Evolutionary conservation across 495 filamentous ascomycete species (phyloP), one percentile per base, ranked within the genome.

Genomic region (Penicillium canariense): DNA sequence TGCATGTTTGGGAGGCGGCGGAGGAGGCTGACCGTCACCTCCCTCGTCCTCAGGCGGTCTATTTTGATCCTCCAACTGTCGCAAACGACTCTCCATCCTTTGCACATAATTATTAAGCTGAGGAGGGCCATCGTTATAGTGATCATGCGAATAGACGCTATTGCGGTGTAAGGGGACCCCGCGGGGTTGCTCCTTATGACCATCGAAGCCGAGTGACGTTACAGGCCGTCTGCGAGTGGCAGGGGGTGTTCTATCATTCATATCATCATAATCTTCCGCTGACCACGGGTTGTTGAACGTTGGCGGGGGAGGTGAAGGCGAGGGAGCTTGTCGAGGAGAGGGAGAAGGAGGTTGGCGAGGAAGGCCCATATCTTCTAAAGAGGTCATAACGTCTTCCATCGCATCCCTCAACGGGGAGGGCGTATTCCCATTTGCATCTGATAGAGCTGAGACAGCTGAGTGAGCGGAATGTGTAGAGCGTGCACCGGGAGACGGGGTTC

Each of bases 371-470:
- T 90, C 90, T 66, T 97, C 83, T 47, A 99, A 72, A 28, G 94
- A 96, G 54, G 91, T 91, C 85, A 97, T 97, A 11, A 99, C 91
- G 74, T 95, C 94, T 64, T 97, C 92, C 93, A 97, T 97, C 0
- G 94, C 94, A 67, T 91, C 88, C 44, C 93, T 77, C 2, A 99
- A 69, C 0, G 94, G 95, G 10, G 94, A 96, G 4, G 94, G 94
- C 0, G 94, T 98, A 58, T 90, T 79, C 2, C 87, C 87, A 38
- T 79, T 77, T 1, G 68, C 73, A 35, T 75, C 79, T 14, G 87
- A 89, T 11, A 83, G 83, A 11, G 84, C 79, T 32, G 77, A 64
- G 18, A 48, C 45, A n/a, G 48, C 79, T 39, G 78, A 67, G 20
- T 61, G 36, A 14, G 48, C 79, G 5, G 87, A 90, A 14, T 81